These are phyloP conservation scores for Chrysopogon serrulatus DNA, from an alignment of 176 grass and related monocot species.

Conservation along the genomic window DNA sequence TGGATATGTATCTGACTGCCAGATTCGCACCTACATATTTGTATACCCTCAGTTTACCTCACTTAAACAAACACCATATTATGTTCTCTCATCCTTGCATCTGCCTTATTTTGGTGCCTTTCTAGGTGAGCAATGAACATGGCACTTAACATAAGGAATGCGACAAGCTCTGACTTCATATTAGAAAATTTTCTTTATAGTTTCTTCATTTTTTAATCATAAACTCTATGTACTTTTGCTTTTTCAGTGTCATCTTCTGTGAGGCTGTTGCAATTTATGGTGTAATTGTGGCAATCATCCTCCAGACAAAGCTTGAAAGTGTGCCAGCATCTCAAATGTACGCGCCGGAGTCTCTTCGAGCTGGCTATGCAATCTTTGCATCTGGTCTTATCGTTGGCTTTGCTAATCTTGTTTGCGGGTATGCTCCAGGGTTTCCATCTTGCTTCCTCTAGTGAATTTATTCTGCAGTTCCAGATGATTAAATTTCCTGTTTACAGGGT, in stretches of 20 bases:
- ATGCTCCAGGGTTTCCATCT: conserved; percentile 20
- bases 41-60: background rate
- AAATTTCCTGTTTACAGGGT: conserved; percentile 45
- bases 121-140: background rate
- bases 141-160: background rate
- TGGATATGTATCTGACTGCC: background rate
- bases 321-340: conserved; percentile 65
- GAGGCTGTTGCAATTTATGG: conserved; percentile 99
- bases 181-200: background rate
- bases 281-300: conserved; percentile 97
- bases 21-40: background rate
- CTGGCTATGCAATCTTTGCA: conserved; percentile 94
- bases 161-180: background rate
- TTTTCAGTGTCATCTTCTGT: conserved; percentile 97
- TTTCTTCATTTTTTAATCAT: background rate
- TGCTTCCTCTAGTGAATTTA: conserved; percentile 8
- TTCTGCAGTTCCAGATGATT: background rate
- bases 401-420: conserved; percentile 96
- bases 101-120: background rate
- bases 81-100: background rate
- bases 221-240: background rate
- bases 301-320: conserved; percentile 98
- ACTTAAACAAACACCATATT: background rate
- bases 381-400: conserved; percentile 96
- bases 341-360: conserved; percentile 78